phyloP scores from a whole-genome alignment of 371 early-diverging fungal species.

The Circinella minor region DNA sequence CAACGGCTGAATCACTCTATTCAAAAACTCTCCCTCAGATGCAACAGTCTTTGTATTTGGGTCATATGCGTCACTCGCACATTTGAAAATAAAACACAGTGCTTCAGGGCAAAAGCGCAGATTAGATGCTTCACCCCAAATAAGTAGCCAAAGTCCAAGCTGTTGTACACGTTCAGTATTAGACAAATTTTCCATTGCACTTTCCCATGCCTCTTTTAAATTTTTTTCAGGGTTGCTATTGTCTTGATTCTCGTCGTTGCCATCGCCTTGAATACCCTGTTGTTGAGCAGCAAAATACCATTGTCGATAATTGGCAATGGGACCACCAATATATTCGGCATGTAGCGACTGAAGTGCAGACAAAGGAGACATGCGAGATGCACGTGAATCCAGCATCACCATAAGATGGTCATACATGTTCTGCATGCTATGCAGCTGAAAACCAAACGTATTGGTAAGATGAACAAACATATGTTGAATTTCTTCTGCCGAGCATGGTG shows the following conservation, averaged over 20 bases:
- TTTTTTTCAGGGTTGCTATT: conserved; percentile 24
- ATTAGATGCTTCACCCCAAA: conserved; percentile 90
- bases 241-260: conserved; percentile 15
- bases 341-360: conserved; percentile 80
- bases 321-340: conserved; percentile 86
- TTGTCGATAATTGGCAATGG: conserved; percentile 82
- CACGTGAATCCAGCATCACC: conserved; percentile 84
- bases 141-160: conserved; percentile 76
- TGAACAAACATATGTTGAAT: conserved; percentile 20
- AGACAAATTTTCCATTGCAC: conserved; percentile 71
- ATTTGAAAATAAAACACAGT: conserved; percentile 82
- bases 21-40: conserved; percentile 73
- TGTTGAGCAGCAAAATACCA: conserved; percentile 84
- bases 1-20: conserved; percentile 71
- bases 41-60: conserved; percentile 7
- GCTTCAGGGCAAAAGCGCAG: conserved; percentile 81
- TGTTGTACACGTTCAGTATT: conserved; percentile 72
- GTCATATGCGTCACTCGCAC: conserved; percentile 64
- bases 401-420: conserved; percentile 80
- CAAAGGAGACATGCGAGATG: conserved; percentile 77
- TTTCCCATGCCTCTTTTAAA: conserved; percentile 71
- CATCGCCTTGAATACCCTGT: conserved; percentile 42
- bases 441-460: conserved; percentile 61
- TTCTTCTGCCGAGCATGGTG: not conserved
- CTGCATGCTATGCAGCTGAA: conserved; percentile 80